Conservation (phyloP, 805 yeast species). For the Priceomyces castillae region DNA sequence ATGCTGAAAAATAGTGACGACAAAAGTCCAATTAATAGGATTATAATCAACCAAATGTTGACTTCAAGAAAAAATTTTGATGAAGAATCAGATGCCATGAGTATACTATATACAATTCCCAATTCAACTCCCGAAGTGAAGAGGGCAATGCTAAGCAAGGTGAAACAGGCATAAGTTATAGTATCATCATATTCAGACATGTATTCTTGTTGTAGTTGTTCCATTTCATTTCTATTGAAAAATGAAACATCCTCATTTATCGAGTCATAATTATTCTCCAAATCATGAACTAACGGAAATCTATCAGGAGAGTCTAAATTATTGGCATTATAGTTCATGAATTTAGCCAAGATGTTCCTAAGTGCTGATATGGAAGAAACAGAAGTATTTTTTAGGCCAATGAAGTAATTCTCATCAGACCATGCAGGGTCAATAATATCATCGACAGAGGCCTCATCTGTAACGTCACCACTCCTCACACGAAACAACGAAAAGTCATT, state of each 20-base stretch:
- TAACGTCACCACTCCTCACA: not conserved
- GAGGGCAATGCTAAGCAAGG: slow-evolving; percentile 31
- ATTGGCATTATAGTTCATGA: slow-evolving; percentile 7
- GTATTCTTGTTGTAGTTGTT: slow-evolving; percentile 25
- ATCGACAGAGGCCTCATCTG: not conserved
- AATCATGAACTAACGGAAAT: slow-evolving; percentile 8
- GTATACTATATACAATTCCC: slow-evolving; percentile 36
- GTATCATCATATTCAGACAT: slow-evolving; percentile 36
- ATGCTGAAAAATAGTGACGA: slow-evolving; percentile 33
- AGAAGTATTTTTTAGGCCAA: not conserved
- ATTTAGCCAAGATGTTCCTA: slow-evolving; percentile 17
- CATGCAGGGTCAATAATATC: not conserved
- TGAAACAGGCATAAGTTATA: slow-evolving; percentile 34
- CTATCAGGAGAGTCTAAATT: slow-evolving; percentile 6
- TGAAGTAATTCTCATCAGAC: not conserved
- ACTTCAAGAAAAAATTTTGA: slow-evolving; percentile 25
- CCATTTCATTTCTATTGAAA: slow-evolving; percentile 13
- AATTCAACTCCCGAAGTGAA: slow-evolving; percentile 39
- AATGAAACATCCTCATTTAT: slow-evolving; percentile 33
- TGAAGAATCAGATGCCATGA: slow-evolving; percentile 19
- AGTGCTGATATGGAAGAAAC: slow-evolving; percentile 8
- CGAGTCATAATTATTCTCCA: slow-evolving; percentile 26
- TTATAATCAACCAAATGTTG: slow-evolving; percentile 31
- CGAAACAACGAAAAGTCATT: slow-evolving; percentile 1
- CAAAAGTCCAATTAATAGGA: slow-evolving; percentile 30